Evolutionary conservation across 2,329 filamentous ascomycete species (phyloP).

Genomic region (Aspergillus fructus): DNA sequence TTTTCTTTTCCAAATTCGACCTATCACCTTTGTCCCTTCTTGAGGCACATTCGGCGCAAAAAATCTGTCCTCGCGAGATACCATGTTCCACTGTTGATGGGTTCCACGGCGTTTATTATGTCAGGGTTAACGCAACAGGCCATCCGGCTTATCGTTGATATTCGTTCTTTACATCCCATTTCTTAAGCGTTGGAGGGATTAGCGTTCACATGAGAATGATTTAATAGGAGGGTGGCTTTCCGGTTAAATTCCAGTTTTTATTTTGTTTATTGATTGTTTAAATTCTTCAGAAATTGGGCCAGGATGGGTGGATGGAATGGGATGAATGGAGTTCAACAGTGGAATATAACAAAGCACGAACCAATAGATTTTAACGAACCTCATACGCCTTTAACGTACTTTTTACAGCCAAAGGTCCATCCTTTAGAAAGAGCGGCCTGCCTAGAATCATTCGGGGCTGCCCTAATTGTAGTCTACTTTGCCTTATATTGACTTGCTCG

Average conservation of each 20-base stretch:
- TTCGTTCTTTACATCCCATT: constrained; percentile 13
- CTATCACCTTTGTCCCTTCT: constrained; percentile 8
- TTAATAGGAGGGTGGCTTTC: background rate
- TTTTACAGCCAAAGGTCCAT: background rate
- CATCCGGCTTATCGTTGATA: constrained; percentile 8
- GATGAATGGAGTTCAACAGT: constrained; percentile 1
- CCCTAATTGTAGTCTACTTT: too few relatives aligned
- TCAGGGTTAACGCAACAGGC: constrained; percentile 10
- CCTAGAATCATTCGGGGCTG: too few relatives aligned
- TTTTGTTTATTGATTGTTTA: background rate
- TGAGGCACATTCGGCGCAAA: constrained; percentile 20
- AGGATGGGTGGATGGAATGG: background rate
- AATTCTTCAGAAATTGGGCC: background rate
- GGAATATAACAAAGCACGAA: background rate
- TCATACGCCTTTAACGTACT: background rate
- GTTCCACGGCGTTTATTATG: constrained; percentile 16
- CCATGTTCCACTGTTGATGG: constrained; percentile 17
- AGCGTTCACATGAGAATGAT: constrained; percentile 11
- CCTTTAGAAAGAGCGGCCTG: background rate
- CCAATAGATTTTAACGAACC: background rate
- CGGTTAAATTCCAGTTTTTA: background rate
- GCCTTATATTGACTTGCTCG: too few relatives aligned
- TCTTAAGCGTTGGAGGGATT: constrained; percentile 23
- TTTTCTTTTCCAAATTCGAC: background rate
- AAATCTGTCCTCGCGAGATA: constrained; percentile 20